phyloP scores from a whole-genome alignment of 2,329 filamentous ascomycete species.

The Stemphylium lycopersici region DNA sequence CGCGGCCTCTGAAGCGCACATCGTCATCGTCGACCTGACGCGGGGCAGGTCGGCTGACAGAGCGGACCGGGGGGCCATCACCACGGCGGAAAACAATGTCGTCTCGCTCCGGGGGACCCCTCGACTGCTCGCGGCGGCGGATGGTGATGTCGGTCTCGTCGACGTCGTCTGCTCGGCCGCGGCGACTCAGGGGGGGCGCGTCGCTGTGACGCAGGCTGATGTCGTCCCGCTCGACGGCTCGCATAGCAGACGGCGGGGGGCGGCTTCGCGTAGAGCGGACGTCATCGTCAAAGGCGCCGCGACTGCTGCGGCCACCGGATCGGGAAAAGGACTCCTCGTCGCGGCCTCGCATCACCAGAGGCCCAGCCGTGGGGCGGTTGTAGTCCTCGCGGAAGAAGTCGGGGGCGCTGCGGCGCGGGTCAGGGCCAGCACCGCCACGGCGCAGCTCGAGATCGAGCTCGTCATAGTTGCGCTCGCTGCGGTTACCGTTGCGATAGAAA shows the following conservation, averaged over 20 bases:
- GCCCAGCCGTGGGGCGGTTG: constrained; percentile 54
- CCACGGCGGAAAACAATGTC: constrained; percentile 54
- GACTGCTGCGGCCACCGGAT: constrained; percentile 38
- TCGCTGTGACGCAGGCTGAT: constrained; percentile 44
- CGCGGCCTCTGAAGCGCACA: constrained; percentile 54
- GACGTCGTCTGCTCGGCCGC: constrained; percentile 42
- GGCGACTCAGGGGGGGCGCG: constrained; percentile 25
- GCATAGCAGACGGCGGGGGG: constrained; percentile 33
- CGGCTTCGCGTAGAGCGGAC: constrained; percentile 44
- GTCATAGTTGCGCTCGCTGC: constrained; percentile 54
- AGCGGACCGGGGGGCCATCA: constrained; percentile 43
- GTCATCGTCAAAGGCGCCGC: constrained; percentile 51
- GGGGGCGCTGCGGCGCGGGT: constrained; percentile 52
- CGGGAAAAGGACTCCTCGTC: constrained; percentile 48
- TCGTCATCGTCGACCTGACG: constrained; percentile 53
- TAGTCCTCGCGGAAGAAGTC: constrained; percentile 59
- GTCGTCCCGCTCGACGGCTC: constrained; percentile 47
- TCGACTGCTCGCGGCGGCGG: constrained; percentile 44
- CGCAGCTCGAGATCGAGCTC: constrained; percentile 58
- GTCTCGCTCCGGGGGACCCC: constrained; percentile 41
- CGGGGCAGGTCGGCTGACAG: constrained; percentile 30
- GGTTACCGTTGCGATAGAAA: constrained; percentile 53
- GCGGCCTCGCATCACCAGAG: constrained; percentile 54
- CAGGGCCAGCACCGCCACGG: constrained; percentile 35
- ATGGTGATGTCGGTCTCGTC: constrained; percentile 49